These are phyloP conservation scores for Euphorbia pulcherrima DNA, from an alignment of 345 rosid species.

Conservation along the genomic window DNA sequence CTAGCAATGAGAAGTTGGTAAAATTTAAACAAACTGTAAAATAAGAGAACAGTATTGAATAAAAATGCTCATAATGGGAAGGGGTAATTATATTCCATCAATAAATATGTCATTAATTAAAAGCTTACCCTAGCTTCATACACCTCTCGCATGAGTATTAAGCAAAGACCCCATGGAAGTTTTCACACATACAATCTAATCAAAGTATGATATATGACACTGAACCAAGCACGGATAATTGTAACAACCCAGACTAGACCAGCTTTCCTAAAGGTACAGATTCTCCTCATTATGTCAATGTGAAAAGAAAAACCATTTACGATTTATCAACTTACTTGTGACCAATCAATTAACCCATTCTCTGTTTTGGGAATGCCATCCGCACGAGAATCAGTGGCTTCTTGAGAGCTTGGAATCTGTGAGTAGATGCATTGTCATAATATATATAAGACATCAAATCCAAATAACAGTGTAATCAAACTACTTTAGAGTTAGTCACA, in stretches of 20 bases:
- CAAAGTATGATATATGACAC: not conserved
- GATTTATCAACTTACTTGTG: slow-evolving; percentile 52
- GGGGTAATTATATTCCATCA: not conserved
- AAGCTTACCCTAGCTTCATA: not conserved
- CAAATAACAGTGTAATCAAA: not conserved
- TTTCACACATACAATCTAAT: not conserved
- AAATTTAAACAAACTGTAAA: not conserved
- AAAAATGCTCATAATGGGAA: not conserved
- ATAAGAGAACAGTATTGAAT: not conserved
- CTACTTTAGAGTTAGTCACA: not conserved
- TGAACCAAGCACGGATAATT: not conserved
- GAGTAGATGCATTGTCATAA: slow-evolving; percentile 12
- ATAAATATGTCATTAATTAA: not conserved
- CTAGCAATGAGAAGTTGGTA: not conserved
- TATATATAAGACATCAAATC: not conserved
- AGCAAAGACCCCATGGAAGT: not conserved
- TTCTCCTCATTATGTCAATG: not conserved
- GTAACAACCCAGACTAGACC: not conserved
- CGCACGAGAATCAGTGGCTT: slow-evolving; percentile 47
- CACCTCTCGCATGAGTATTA: not conserved
- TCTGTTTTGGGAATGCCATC: slow-evolving; percentile 70
- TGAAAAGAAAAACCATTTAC: not conserved
- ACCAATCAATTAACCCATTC: slow-evolving; percentile 85
- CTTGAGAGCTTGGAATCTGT: slow-evolving; percentile 80
- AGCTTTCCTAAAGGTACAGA: not conserved